These are phyloP conservation scores for Curvularia sp. DNA, from an alignment of 2,329 filamentous ascomycete genomes.

Conservation along the genomic window DNA sequence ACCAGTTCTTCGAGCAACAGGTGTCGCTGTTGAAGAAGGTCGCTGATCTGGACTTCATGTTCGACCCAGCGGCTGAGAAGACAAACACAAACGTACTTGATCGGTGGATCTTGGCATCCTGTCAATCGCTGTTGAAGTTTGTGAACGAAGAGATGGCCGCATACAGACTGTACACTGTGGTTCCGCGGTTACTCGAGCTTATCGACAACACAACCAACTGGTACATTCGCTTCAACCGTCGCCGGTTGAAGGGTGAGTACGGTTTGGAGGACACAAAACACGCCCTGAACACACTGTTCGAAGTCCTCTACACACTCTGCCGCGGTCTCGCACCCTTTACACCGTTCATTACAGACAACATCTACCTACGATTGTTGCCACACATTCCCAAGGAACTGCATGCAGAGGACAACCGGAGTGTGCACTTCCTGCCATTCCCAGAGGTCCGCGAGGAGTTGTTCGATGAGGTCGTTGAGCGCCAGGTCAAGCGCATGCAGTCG, in stretches of 20 bases:
- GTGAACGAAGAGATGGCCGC: conserved; percentile 91
- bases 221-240: conserved; percentile 96
- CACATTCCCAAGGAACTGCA: conserved; percentile 77
- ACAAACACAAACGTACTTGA: conserved; percentile 93
- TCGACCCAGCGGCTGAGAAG: conserved; percentile 76
- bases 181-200: conserved; percentile 79
- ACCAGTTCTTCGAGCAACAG: conserved; percentile 94
- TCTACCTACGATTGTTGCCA: conserved; percentile 83
- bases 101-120: conserved; percentile 90
- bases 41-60: conserved; percentile 76
- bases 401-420: conserved; percentile 78
- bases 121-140: conserved; percentile 88
- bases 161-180: conserved; percentile 80
- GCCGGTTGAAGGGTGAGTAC: conserved; percentile 87
- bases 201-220: conserved; percentile 98
- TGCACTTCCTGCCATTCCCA: conserved; percentile 92
- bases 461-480: conserved; percentile 82
- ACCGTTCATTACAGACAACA: conserved; percentile 93
- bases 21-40: conserved; percentile 86
- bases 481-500: conserved; percentile 89
- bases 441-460: conserved; percentile 89
- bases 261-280: conserved; percentile 86
- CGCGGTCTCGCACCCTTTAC: conserved; percentile 92
- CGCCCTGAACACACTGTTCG: conserved; percentile 91
- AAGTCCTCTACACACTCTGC: conserved; percentile 88